Evolutionary conservation across 2,329 filamentous ascomycete species (phyloP).

Genomic region (Fusarium ramigenum): DNA sequence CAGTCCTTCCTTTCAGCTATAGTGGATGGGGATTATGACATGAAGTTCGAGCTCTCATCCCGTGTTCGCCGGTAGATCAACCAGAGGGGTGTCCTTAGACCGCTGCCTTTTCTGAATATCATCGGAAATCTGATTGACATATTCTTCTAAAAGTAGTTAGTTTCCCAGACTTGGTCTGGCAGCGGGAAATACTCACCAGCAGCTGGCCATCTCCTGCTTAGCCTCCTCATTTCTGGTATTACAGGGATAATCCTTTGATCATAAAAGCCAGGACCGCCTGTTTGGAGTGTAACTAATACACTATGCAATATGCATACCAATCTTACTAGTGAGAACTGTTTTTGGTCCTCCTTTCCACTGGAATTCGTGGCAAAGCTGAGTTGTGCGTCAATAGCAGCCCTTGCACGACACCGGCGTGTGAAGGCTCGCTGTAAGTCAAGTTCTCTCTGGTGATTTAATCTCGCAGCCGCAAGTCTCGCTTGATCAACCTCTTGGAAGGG

Average conservation of each 20-base stretch:
- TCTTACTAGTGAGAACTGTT: rapidly evolving
- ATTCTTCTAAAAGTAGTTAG: background rate
- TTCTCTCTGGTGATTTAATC: no score
- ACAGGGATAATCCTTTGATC: rapidly evolving
- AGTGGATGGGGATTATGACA: background rate
- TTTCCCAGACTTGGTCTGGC: rapidly evolving
- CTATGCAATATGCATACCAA: background rate
- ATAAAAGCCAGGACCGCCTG: rapidly evolving
- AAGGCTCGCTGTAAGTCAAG: background rate
- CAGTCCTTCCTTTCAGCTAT: background rate
- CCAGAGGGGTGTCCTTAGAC: background rate
- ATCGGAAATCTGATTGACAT: background rate
- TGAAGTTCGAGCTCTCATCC: rapidly evolving
- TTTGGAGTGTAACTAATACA: background rate
- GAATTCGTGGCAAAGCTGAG: rapidly evolving
- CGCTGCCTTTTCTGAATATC: background rate
- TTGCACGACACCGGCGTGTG: rapidly evolving
- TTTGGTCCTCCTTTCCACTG: rapidly evolving
- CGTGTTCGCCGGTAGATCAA: background rate
- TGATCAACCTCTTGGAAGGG: rapidly evolving
- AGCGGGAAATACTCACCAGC: background rate
- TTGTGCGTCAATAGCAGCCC: rapidly evolving
- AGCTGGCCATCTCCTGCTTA: background rate
- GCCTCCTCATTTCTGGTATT: background rate
- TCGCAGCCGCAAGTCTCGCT: no score